These are phyloP conservation scores for Oenanthe javanica DNA, from an alignment of 140 eudicot genomes.

Conservation along the genomic window DNA sequence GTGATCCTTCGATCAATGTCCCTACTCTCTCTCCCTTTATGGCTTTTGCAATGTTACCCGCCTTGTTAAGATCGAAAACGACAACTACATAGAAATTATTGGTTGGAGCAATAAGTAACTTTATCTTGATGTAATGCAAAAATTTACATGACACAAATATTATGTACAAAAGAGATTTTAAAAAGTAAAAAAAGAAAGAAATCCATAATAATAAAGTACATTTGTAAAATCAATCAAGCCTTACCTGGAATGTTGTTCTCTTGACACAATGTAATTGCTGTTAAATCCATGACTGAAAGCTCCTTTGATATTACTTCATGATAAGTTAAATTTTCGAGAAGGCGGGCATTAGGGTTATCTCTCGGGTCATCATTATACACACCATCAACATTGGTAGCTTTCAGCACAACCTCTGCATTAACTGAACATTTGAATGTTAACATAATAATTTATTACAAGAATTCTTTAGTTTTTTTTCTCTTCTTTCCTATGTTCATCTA, in stretches of 20 bases:
- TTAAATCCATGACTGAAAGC: slow-evolving; percentile 90
- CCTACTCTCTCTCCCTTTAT: slow-evolving; percentile 88
- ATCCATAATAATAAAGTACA: background rate
- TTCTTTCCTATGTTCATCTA: background rate
- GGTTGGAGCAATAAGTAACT: background rate
- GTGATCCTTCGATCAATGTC: slow-evolving; percentile 65
- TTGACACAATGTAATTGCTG: slow-evolving; percentile 98
- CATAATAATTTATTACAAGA: background rate
- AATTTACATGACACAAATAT: background rate
- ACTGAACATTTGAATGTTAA: slow-evolving; percentile 33
- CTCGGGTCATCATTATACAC: slow-evolving; percentile 81
- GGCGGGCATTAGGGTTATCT: slow-evolving; percentile 64
- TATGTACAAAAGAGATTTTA: background rate
- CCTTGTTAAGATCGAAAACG: slow-evolving; percentile 64
- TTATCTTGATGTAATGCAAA: background rate
- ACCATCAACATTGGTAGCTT: slow-evolving; percentile 98
- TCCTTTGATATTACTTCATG: slow-evolving; percentile 82
- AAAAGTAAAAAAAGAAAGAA: background rate
- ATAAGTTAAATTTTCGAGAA: slow-evolving; percentile 63
- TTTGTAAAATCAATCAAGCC: background rate
- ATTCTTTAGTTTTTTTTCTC: background rate
- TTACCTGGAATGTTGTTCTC: slow-evolving; percentile 95
- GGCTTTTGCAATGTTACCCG: slow-evolving; percentile 88
- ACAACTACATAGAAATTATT: slow-evolving; percentile 46
- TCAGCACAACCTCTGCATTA: slow-evolving; percentile 95